phyloP scores from a whole-genome alignment of 306 rosid genomes.

The Trifolium repens region DNA sequence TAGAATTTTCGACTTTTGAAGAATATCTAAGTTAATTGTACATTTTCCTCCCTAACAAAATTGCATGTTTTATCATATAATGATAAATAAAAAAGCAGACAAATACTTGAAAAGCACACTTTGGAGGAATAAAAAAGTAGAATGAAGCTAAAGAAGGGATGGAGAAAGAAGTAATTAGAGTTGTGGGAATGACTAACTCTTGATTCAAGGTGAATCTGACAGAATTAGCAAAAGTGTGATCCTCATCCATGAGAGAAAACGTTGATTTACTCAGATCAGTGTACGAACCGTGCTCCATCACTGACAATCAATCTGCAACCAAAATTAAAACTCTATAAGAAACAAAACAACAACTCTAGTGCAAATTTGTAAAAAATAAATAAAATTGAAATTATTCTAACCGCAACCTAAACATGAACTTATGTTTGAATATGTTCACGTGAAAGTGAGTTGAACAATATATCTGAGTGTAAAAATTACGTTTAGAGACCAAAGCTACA shows the following conservation, averaged over 20 bases:
- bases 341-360: neutral
- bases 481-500: too few species aligned
- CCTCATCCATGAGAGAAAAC: constrained; percentile 71
- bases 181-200: constrained; percentile 55
- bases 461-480: too few species aligned
- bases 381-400: neutral
- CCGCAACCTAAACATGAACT: neutral
- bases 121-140: neutral
- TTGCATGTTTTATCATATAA: neutral
- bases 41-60: too few species aligned
- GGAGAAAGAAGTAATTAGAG: neutral
- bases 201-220: constrained; percentile 77
- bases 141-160: too few species aligned
- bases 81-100: neutral
- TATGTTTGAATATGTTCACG: too few species aligned
- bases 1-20: too few species aligned
- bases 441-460: too few species aligned
- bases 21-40: too few species aligned
- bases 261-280: constrained; percentile 66
- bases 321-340: neutral
- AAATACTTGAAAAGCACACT: neutral
- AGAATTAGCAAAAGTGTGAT: constrained; percentile 79
- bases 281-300: constrained; percentile 69
- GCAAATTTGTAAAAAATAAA: neutral
- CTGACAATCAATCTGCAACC: constrained; percentile 20